Base-by-base conservation (phyloP, 768 basidiomycete species). In the Boletus sp. region DNA sequence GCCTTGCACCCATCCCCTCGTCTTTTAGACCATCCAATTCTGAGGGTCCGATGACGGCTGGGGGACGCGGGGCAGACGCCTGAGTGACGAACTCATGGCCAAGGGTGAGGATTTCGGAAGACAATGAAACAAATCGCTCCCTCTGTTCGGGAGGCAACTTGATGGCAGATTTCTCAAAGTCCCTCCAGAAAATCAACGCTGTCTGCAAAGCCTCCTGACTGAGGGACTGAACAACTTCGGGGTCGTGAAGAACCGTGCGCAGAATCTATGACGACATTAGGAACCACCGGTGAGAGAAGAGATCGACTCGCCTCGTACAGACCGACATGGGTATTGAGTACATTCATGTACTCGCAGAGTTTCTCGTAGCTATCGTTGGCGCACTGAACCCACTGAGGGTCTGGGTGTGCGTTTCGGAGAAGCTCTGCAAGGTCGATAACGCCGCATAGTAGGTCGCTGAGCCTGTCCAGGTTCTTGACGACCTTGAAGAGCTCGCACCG, bases 121-220 rank as follows among this genome's bases (percentile, higher is more conserved):
- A 97, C 11, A 98, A 76, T 1, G 87, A 82, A 17, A 99, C 93
- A 58, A 97, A 98, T 56, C 81, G 84, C 34, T 83, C 77, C 38
- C 97, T 83, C 61, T 93, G 79, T 10, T 77, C 77, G 0, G 87
- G 82, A 10, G 93, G 87, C 13, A 99, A 79, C 68, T 95, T 82
- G 58, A 98, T 95, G 9, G 93, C 96, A 14, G 95, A 98, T 70
- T 94, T 94, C 67, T 97, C 92, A 72, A 99, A 99, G 77, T 98
- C 97, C 44, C 89, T 82, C 82, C 93, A 88, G 72, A 98, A 98
- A 56, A 95, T 95, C 23, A 90, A 78, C 29, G 97, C 94, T 7
- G 95, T 93, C 59, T 88, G 84, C 50, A 82, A 74, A n/a, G 87
- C 91, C 65, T 93, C 91, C 13, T 80, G 81, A 47, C 79, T 81